Evolutionary conservation across 1,284 basidiomycete species (phyloP).

Genomic region (Pholiota adiposa): DNA sequence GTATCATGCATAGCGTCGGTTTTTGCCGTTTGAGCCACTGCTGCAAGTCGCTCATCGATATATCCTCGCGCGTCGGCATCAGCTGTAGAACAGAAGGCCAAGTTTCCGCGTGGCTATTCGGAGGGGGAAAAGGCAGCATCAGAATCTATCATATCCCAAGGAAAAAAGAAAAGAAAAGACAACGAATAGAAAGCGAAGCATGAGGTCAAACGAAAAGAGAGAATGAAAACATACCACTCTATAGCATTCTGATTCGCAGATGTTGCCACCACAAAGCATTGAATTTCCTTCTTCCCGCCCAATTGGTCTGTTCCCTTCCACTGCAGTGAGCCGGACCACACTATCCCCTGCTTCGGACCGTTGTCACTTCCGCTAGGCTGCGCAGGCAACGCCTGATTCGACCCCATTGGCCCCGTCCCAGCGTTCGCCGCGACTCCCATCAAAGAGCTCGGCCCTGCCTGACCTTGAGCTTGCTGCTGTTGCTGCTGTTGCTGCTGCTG

Average conservation of each 20-base stretch:
- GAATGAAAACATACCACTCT: conserved; percentile 35
- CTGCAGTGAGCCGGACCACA: conserved; percentile 58
- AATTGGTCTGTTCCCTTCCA: conserved; percentile 49
- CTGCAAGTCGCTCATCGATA: conserved; percentile 44
- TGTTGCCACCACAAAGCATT: conserved; percentile 44
- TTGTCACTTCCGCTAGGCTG: background rate
- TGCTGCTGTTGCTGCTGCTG: background rate
- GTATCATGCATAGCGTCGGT: conserved; percentile 42
- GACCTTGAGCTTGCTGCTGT: conserved; percentile 1
- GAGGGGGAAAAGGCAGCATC: too few relatives aligned
- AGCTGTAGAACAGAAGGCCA: conserved; percentile 59
- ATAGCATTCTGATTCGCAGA: conserved; percentile 25
- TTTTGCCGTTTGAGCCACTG: conserved; percentile 51
- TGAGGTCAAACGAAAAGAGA: background rate
- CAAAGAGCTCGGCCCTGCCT: background rate
- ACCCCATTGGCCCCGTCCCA: background rate
- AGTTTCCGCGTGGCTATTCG: conserved; percentile 51
- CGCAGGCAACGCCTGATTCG: background rate
- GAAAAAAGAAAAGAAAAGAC: too few relatives aligned
- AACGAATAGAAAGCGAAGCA: background rate
- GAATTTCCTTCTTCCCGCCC: conserved; percentile 46
- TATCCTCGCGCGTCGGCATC: conserved; percentile 45
- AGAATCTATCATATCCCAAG: too few relatives aligned
- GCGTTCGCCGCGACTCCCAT: background rate
- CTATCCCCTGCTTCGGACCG: conserved; percentile 13